Conservation (phyloP, 164 flowering plant genomes). For the Buxus sempervirens region DNA sequence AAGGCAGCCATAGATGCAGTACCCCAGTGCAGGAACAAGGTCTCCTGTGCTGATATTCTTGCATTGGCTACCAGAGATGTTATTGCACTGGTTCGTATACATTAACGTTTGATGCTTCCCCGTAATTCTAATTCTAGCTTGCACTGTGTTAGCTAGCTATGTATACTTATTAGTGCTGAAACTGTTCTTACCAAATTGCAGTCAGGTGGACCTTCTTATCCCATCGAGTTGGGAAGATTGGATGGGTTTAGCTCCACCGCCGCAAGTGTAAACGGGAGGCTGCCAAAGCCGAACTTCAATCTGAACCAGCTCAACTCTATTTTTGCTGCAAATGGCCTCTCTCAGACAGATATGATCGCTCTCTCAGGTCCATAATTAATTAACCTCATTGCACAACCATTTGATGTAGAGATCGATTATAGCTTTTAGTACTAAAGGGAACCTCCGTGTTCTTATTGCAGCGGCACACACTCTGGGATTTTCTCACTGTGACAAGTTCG, state of each 20-base stretch:
- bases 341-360: conserved; percentile 79
- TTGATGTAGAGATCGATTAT: too few species aligned
- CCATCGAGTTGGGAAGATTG: conserved; percentile 76
- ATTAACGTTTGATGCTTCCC: too few species aligned
- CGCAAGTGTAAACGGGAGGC: conserved; percentile 51
- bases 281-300: conserved; percentile 64
- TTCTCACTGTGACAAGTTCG: conserved; percentile 57
- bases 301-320: conserved; percentile 61
- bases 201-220: conserved; percentile 81
- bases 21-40: conserved; percentile 59
- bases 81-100: conserved; percentile 42
- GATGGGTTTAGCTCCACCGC: conserved; percentile 67
- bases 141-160: too few species aligned
- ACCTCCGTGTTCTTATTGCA: conserved; percentile 23
- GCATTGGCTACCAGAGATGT: conserved; percentile 81
- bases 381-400: too few species aligned
- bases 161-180: too few species aligned
- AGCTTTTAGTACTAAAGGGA: too few species aligned
- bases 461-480: conserved; percentile 76
- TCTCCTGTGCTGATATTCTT: conserved; percentile 92
- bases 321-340: conserved; percentile 56
- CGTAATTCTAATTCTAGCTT: too few species aligned
- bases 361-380: conserved; percentile 52
- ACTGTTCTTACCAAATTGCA: conserved; percentile 12
- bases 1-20: conserved; percentile 64